Base-by-base conservation (phyloP, 2,329 filamentous ascomycete genomes). In the Cytospora piceae region DNA sequence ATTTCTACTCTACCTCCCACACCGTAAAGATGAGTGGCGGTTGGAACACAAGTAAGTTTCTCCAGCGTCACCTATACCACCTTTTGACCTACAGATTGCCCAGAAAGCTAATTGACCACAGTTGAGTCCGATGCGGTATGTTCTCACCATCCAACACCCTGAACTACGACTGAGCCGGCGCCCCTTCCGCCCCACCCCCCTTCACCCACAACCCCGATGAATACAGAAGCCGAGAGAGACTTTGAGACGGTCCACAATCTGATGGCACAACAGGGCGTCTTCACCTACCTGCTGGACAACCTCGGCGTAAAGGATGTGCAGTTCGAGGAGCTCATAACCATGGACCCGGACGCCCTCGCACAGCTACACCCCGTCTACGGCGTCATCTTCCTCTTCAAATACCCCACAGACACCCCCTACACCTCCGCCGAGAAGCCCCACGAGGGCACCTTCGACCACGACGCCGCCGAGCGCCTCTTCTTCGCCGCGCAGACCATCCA, bases 341-440 rank as follows among this genome's bases (percentile, higher is more conserved):
- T 99, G 70, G 94, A 98, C 72, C 83, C 92, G 8, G 87, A 92
- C 61, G 85, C 86, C 65, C 85, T 96, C 15, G 84, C 86, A 53
- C 81, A 88, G 70, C 85, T 93, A 39, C 88, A 90, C 72, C 91
- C 92, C 22, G 84, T 97, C 61, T 96, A 97, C 80, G 95, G 95
- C 73, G 93, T 99, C 71, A 97, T 99, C 74, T 99, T 99, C 80
- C 92, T 99, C 77, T 99, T 99, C 88, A 98, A 97, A 81, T 99
- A 92, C 79, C 92, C 87, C 59, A 93, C 88, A 68, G 88, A 91
- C 75, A 85, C 78, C 67, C 85, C 82, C 72, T 90, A 83, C 80
- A 87, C 81, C 46, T 78, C 77, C 68, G 79, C 84, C 52, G 83
- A 87, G 64, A 85, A 85, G 54, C 93, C 94, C 0, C 85, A 88